Base-by-base conservation (phyloP, 2,329 filamentous ascomycete genomes). In the Penicillium sp. region DNA sequence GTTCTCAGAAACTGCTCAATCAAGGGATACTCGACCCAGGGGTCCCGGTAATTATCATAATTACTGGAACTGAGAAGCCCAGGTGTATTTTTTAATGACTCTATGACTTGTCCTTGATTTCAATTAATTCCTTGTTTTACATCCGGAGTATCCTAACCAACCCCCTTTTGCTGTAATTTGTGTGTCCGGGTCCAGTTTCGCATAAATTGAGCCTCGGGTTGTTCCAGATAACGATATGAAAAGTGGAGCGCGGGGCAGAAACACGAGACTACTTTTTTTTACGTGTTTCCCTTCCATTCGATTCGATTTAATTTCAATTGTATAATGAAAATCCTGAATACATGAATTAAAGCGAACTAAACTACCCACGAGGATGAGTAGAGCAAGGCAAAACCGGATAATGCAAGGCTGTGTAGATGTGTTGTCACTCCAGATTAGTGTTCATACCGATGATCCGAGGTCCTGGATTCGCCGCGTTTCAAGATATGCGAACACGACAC, bases 131-230 rank as follows among this genome's bases (percentile, higher is more conserved):
- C 43, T n/a, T 19, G 26, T 27, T 47, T 47, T 27, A 22, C 14
- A 26, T 37, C 33, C 48, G 33, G 19, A 19, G n/a, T 16, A 33
- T 16, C 26, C 19, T 4, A 13, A 19, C 27, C 24, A 43, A n/a
- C 22, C 35, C 2, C 11, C 19, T 29, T 11, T 16, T 13, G 8
- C 24, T 21, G 45, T 52, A 39, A 46, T 60, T 49, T 43, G 44
- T 31, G 52, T 44, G 29, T 37, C 22, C 39, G 39, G 35, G 29
- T 35, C 27, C 11, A 19, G 61, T 63, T 61, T 63, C 58, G 56
- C 47, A 61, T 63, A 50, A 52, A 63, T 59, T 59, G 56, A 33
- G 45, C 52, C 37, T 46, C 54, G 48, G 51, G 46, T 45, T 55
- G 22, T 33, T 33, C 52, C 46, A 56, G 49, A 49, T 50, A 56